A percentile compares a stretch with the other conserved stretches of the same genome.
These are phyloP conservation scores for Blastobotrys serpentis DNA, from an alignment of 1,139 yeast species.

Conservation along the genomic window DNA sequence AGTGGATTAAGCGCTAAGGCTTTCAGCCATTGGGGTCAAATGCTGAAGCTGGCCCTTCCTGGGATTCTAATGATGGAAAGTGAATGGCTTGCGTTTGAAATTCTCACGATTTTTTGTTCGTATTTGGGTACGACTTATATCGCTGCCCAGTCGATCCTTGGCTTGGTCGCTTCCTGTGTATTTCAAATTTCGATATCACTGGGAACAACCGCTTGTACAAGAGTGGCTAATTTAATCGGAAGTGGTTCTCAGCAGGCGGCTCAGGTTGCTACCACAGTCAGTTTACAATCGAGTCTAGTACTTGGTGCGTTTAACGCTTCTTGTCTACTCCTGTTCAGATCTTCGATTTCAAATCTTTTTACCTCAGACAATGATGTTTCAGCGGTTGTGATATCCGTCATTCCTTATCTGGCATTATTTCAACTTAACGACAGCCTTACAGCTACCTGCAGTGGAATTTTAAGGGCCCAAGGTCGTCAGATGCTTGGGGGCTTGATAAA, in stretches of 20 bases:
- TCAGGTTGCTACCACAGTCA: constrained; percentile 60
- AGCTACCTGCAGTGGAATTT: constrained; percentile 77
- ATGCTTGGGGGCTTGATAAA: constrained; percentile 79
- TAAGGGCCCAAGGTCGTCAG: constrained; percentile 88
- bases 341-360: constrained; percentile 62
- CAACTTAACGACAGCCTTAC: constrained; percentile 81
- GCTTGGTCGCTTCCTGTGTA: constrained; percentile 73
- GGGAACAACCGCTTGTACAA: constrained; percentile 81
- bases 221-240: constrained; percentile 87
- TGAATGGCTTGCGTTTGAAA: constrained; percentile 82
- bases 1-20: constrained; percentile 37
- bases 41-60: constrained; percentile 68
- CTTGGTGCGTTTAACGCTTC: constrained; percentile 59
- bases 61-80: constrained; percentile 85
- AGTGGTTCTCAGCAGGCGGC: constrained; percentile 67
- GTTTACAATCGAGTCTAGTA: constrained; percentile 53
- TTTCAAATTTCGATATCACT: constrained; percentile 89
- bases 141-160: constrained; percentile 87
- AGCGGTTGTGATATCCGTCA: constrained; percentile 47
- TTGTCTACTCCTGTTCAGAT: constrained; percentile 51
- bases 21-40: constrained; percentile 57
- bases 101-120: constrained; percentile 68
- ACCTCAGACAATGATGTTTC: constrained; percentile 56
- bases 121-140: constrained; percentile 77
- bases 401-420: constrained; percentile 71